Evolutionary conservation across 441 rosid genomes (phyloP).

Genomic region (Corymbia calophylla): DNA sequence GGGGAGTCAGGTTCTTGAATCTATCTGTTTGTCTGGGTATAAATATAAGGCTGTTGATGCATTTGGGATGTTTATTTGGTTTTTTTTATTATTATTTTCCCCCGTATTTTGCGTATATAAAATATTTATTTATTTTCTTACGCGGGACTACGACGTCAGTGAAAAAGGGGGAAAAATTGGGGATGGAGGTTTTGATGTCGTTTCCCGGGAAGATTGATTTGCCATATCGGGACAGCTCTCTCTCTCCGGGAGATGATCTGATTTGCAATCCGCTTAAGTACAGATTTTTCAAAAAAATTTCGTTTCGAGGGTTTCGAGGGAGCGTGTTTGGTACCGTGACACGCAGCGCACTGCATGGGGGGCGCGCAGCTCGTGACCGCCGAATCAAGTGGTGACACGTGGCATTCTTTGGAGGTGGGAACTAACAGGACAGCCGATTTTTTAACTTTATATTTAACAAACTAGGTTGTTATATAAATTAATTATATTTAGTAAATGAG

Average conservation of each 20-base stretch:
- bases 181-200: neutral
- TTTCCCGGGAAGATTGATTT: neutral
- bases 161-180: neutral
- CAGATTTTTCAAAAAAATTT: neutral
- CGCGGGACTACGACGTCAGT: neutral
- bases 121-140: too few species aligned
- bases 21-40: conserved; percentile 43
- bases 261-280: neutral
- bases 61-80: neutral
- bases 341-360: neutral
- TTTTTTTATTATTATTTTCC: neutral
- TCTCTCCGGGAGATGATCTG: neutral
- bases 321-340: neutral
- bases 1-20: neutral
- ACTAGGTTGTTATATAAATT: too few species aligned
- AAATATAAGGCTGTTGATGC: conserved; percentile 38
- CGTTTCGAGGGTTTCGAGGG: neutral
- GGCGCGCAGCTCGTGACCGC: neutral
- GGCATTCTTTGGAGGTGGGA: neutral
- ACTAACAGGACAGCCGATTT: neutral
- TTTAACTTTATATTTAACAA: too few species aligned
- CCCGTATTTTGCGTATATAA: neutral
- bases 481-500: too few species aligned
- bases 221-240: neutral
- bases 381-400: neutral